Percentiles rank a stretch among this genome's conserved stretches.
Conservation (phyloP, 2,329 filamentous ascomycete genomes). For the Penicillium digitatum region DNA sequence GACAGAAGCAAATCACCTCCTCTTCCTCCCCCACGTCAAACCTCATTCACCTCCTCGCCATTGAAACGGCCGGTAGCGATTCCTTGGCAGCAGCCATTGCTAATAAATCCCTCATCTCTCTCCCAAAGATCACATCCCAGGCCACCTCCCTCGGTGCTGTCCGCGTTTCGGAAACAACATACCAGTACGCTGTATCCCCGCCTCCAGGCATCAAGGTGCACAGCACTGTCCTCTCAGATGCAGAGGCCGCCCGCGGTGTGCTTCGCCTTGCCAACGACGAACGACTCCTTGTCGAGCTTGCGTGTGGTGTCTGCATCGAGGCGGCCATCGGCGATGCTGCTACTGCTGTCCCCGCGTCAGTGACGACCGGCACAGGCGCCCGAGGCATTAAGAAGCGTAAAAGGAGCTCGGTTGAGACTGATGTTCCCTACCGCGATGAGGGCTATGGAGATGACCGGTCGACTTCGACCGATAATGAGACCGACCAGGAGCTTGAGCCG, state of each 20-base stretch:
- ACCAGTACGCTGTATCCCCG: constrained; percentile 57
- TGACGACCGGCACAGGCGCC: constrained; percentile 4
- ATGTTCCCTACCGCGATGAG: constrained; percentile 26
- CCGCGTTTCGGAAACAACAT: constrained; percentile 64
- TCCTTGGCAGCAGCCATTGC: constrained; percentile 61
- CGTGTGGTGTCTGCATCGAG: constrained; percentile 76
- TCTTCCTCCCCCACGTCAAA: constrained; percentile 17
- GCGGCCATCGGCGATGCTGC: constrained; percentile 38
- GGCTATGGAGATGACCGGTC: constrained; percentile 37
- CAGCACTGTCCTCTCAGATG: constrained; percentile 65
- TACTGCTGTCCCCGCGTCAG: constrained; percentile 6
- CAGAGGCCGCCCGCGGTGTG: constrained; percentile 73
- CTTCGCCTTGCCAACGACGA: constrained; percentile 78
- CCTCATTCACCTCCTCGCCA: constrained; percentile 58
- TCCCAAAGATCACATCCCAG: constrained; percentile 69
- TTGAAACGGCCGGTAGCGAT: constrained; percentile 73
- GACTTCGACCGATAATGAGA: constrained; percentile 28
- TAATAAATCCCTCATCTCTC: constrained; percentile 54
- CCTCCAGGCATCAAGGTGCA: constrained; percentile 49
- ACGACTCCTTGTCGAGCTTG: constrained; percentile 72
- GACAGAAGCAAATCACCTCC: constrained; percentile 27
- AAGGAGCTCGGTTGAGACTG: constrained; percentile 13
- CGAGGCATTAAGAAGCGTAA: constrained; percentile 31
- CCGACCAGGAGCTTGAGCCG: constrained; percentile 21
- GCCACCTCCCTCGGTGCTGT: constrained; percentile 72